These are phyloP conservation scores for Galerina sulciceps DNA, from an alignment of 768 basidiomycete genomes.

Conservation along the genomic window DNA sequence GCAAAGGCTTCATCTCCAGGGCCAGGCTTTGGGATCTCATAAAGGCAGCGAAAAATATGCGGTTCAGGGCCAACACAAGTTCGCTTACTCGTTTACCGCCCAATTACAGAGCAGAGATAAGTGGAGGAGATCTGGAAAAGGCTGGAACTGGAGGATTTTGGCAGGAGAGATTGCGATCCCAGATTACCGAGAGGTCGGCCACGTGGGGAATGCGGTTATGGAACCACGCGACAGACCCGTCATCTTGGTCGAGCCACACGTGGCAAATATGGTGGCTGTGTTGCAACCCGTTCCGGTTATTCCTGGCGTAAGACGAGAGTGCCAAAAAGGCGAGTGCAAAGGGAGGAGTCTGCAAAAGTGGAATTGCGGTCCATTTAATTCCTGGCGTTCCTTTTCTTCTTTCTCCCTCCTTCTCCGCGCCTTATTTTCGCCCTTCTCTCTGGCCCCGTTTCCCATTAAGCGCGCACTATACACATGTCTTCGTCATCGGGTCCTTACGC, in stretches of 20 bases:
- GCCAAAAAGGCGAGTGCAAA: conserved; percentile 13
- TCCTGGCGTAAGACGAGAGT: conserved; percentile 12
- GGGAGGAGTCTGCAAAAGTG: conserved; percentile 7
- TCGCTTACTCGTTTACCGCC: too few relatives aligned
- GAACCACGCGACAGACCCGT: conserved; percentile 19
- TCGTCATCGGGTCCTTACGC: conserved; percentile 36
- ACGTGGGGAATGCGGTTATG: conserved; percentile 15
- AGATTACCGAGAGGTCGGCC: conserved; percentile 16
- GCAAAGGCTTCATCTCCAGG: too few relatives aligned
- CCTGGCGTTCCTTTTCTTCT: conserved; percentile 14
- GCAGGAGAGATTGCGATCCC: conserved; percentile 8
- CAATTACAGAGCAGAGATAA: background rate
- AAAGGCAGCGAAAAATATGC: background rate
- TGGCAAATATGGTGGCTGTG: conserved; percentile 20
- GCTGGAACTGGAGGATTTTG: background rate
- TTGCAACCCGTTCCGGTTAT: conserved; percentile 17
- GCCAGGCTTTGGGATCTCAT: too few relatives aligned
- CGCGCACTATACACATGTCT: conserved; percentile 24
- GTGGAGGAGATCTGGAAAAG: background rate
- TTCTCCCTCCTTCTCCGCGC: conserved; percentile 18
- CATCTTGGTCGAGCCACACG: conserved; percentile 16
- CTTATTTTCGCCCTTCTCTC: conserved; percentile 14
- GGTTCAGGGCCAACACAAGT: background rate
- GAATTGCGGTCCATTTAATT: conserved; percentile 9
- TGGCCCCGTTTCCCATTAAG: conserved; percentile 1